Evolutionary conservation across 2,329 filamentous ascomycete species (phyloP), one percentile per base, ranked within the genome.

Genomic region (Alternaria longipes): DNA sequence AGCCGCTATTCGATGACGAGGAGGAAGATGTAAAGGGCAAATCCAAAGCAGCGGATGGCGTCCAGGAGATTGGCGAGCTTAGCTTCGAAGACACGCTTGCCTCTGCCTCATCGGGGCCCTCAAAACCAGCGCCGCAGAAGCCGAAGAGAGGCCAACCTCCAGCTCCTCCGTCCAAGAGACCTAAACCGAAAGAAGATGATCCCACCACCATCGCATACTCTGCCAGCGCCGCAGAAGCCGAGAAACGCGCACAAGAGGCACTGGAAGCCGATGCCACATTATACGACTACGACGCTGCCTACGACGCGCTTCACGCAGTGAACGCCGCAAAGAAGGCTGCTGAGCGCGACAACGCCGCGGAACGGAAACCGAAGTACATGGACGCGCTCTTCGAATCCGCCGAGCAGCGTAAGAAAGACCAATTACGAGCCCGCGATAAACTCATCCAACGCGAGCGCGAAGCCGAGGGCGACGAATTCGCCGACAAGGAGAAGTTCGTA

Each of bases 211-310:
- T 79, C 73, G 89, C 87, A 68, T 90, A 93, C 71, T 84, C 92
- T 1, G 91, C 91, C 3, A 87, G 87, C 69, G 81, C 86, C 1
- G 82, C 90, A 32, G 82, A 87, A 30, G 87, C 90, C 26, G 86
- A 87, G 54, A 88, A 86, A 68, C 84, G 90, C 68, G 86, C 87
- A 38, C 83, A 89, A 64, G 86, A 87, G 16, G 91, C 91, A 2
- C 83, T 88, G 63, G 84, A 87, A 60, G 74, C 90, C 8, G 92
- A 95, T 71, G 82, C 91, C 1, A 89, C 87, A 50, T 89, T 95
- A 68, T 95, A 94, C 82, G 92, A 95, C 80, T 96, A 95, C 81
- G 92, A 96, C 76, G 86, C 86, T 2, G 91, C 92, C 22, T 94
- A 93, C 80, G 91, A 94, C 69, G 90, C 90, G 1, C 83, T 94